Evolutionary conservation across 805 yeast species (phyloP), one percentile per base, ranked within the genome.

Genomic region (Wickerhamomyces subpelliculosus): DNA sequence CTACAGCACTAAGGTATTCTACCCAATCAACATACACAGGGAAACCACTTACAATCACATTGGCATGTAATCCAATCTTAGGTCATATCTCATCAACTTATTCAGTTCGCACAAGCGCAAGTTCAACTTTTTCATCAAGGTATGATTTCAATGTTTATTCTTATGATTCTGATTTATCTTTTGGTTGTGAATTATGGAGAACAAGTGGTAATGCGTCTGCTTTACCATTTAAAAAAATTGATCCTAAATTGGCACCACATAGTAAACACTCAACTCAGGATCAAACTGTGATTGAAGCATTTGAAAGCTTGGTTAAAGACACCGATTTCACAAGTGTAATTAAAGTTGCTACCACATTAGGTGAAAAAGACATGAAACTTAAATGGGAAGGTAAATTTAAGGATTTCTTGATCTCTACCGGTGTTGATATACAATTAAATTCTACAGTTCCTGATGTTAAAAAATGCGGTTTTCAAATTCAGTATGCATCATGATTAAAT

Each of bases 111-210:
- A 84, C 96, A 0, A 76, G 85, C 5, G 70, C 78, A 3, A 72
- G 75, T 23, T 76, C 90, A 1, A 81, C 95, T 0, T 80, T 90
- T 38, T 77, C 88, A 34, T 84, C 95, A 5, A 73, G 82, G 41
- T 89, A 87, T 53, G 95, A 86, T 52, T 90, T 93, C 60, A 93
- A 93, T 54, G 63, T 87, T 37, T 90, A 85, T 55, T 90, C 97
- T 0, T 89, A 90, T 52, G 84, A 85, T 46, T 84, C 95, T 37
- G 85, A 90, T 55, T 62, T 93, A 35, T 78, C 90, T 0, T 60
- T 93, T 21, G 98, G 98, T 3, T 78, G 85, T 49, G 96, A 89
- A 50, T 57, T 89, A 18, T 86, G 90, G 81, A 75, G 77, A 41
- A 65, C 65, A 25, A 61, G 65, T 27, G 51, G 48, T 31, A 40